Conservation (phyloP, 2,329 filamentous ascomycete species). For the Aspergillus piperis region DNA sequence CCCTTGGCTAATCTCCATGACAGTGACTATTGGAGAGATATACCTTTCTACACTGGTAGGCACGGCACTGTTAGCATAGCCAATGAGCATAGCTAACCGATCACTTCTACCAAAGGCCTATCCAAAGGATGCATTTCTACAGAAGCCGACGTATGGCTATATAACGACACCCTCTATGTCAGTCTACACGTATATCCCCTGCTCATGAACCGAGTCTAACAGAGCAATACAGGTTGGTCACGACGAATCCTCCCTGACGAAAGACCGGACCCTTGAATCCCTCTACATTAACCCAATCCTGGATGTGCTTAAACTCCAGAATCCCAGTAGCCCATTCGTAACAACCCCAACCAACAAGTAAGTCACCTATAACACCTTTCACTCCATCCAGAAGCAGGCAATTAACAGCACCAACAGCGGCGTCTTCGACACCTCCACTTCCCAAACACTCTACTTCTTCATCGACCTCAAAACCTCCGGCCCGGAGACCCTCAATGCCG, state of each 20-base stretch:
- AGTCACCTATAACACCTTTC: slow-evolving; percentile 9
- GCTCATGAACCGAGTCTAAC: not conserved
- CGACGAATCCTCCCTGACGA: slow-evolving; percentile 53
- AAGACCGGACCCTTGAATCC: slow-evolving; percentile 55
- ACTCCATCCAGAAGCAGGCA: no score
- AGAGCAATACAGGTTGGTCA: slow-evolving; percentile 54
- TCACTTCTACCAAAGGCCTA: slow-evolving; percentile 43
- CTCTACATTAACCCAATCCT: slow-evolving; percentile 64
- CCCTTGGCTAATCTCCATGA: slow-evolving; percentile 1
- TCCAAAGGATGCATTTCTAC: slow-evolving; percentile 59
- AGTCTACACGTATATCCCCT: slow-evolving; percentile 17
- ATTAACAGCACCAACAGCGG: slow-evolving; percentile 39
- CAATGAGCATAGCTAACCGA: not conserved
- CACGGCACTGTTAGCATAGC: not conserved
- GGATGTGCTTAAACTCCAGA: slow-evolving; percentile 57
- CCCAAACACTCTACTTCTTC: slow-evolving; percentile 65
- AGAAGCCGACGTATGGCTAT: slow-evolving; percentile 64
- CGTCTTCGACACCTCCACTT: slow-evolving; percentile 58
- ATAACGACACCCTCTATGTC: slow-evolving; percentile 57
- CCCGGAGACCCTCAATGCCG: slow-evolving; percentile 56
- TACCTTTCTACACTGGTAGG: slow-evolving; percentile 50
- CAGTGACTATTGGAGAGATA: slow-evolving; percentile 60
- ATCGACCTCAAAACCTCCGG: slow-evolving; percentile 65
- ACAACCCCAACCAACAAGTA: slow-evolving; percentile 52
- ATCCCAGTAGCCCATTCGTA: slow-evolving; percentile 55